These are phyloP conservation scores for Lactarius deliciosus DNA, from an alignment of 768 basidiomycete genomes.

Conservation along the genomic window DNA sequence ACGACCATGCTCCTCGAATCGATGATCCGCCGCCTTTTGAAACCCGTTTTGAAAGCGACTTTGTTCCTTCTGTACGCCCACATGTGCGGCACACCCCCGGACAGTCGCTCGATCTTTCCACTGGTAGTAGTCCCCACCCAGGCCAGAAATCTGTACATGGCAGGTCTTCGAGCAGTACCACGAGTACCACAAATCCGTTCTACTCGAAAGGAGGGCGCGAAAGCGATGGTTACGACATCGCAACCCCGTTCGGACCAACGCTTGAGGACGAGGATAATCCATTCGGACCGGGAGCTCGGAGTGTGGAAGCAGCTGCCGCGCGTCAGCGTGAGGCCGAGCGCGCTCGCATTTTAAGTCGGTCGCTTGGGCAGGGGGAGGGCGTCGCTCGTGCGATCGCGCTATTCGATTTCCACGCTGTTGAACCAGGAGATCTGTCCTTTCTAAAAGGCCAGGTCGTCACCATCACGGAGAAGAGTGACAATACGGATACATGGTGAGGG, in stretches of 20 bases:
- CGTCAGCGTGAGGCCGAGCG: constrained; percentile 21
- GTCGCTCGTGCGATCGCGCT: constrained; percentile 72
- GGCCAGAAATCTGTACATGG: constrained; percentile 12
- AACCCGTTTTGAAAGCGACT: constrained; percentile 26
- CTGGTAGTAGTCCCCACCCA: background rate
- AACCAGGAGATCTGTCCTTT: constrained; percentile 77
- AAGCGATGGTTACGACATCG: constrained; percentile 13
- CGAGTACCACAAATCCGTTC: constrained; percentile 14
- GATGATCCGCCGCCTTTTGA: constrained; percentile 25
- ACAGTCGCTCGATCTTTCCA: constrained; percentile 13
- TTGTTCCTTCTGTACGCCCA: constrained; percentile 16
- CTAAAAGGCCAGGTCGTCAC: constrained; percentile 72
- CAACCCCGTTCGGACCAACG: constrained; percentile 19
- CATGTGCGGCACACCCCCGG: constrained; percentile 13
- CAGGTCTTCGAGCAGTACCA: constrained; percentile 16
- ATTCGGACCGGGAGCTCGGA: constrained; percentile 14
- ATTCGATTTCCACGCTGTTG: constrained; percentile 70
- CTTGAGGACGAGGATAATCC: constrained; percentile 25
- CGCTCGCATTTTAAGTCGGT: constrained; percentile 45
- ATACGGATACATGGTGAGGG: constrained; percentile 69
- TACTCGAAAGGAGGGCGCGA: constrained; percentile 15
- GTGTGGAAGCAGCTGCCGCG: constrained; percentile 5
- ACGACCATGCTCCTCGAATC: constrained; percentile 25
- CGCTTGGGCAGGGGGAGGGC: constrained; percentile 55
- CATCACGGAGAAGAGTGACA: constrained; percentile 67